A percentile compares a stretch with the other conserved stretches of the same genome.
phyloP scores from a whole-genome alignment of 768 basidiomycete species.

The Mrakia gelida region DNA sequence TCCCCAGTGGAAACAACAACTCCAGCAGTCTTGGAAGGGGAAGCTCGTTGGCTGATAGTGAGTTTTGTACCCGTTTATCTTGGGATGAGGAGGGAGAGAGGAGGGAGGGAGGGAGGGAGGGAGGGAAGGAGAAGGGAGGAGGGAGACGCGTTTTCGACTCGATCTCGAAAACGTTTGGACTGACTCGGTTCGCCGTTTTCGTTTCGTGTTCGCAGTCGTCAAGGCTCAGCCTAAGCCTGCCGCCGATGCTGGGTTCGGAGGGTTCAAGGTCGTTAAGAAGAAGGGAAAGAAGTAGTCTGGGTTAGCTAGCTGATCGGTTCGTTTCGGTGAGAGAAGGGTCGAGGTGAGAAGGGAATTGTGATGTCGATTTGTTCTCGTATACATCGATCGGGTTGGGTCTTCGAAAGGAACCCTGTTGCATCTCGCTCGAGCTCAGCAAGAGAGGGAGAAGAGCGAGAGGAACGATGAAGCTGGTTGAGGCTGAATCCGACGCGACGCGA shows the following conservation, averaged over 20 bases:
- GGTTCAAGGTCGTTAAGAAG: slow-evolving; percentile 83
- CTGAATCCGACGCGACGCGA: no score
- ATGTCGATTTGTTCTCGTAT: no score
- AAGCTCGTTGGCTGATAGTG: slow-evolving; percentile 36
- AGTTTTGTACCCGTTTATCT: slow-evolving; percentile 36
- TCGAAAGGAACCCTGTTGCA: no score
- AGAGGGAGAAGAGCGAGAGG: no score
- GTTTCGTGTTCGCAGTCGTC: slow-evolving; percentile 54
- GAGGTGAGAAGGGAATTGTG: no score
- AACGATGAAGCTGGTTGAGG: no score
- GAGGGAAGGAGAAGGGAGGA: no score
- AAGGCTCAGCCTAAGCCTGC: slow-evolving; percentile 76
- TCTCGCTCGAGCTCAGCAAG: no score
- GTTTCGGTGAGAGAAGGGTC: no score
- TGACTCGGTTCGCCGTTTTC: background rate
- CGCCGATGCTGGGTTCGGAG: slow-evolving; percentile 64
- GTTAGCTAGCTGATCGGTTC: background rate
- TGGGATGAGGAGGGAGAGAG: slow-evolving; percentile 18
- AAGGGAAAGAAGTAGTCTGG: slow-evolving; percentile 56
- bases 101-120: no score
- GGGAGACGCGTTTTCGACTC: background rate
- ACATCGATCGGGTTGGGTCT: no score
- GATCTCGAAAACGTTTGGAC: background rate
- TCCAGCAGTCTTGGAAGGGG: slow-evolving; percentile 38
- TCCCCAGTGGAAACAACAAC: slow-evolving; percentile 36